Evolutionary conservation across 371 early-diverging fungal species (phyloP).

Genomic region (Basidiobolus heterosporus): DNA sequence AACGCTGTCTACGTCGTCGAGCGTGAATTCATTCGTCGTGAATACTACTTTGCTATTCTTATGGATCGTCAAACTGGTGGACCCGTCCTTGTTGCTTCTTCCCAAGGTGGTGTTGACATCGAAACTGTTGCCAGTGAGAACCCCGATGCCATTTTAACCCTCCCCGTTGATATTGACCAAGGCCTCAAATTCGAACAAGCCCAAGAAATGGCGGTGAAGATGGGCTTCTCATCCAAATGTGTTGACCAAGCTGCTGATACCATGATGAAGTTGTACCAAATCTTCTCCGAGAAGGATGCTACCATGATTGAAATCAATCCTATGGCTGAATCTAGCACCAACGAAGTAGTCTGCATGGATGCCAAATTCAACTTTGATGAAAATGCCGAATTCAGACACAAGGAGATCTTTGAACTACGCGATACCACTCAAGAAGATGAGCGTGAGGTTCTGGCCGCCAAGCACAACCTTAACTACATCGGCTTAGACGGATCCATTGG

Average conservation of each 20-base stretch:
- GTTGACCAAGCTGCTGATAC: constrained; percentile 63
- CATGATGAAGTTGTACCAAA: constrained; percentile 80
- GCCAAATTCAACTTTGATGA: constrained; percentile 95
- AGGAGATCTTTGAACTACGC: constrained; percentile 71
- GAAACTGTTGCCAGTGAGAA: constrained; percentile 85
- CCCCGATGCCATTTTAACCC: constrained; percentile 82
- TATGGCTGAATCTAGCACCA: constrained; percentile 57
- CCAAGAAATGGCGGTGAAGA: constrained; percentile 46
- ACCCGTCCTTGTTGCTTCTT: constrained; percentile 86
- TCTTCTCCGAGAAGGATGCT: constrained; percentile 91
- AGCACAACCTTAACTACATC: constrained; percentile 96
- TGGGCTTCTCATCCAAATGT: constrained; percentile 72
- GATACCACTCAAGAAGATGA: constrained; percentile 92
- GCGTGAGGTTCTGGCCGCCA: constrained; percentile 91
- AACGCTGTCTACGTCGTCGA: constrained; percentile 87
- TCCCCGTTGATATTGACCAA: constrained; percentile 58
- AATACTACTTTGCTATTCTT: constrained; percentile 96
- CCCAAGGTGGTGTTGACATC: constrained; percentile 95
- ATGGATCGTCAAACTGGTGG: constrained; percentile 91
- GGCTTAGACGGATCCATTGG: constrained; percentile 83
- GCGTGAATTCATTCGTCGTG: constrained; percentile 84
- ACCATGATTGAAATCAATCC: constrained; percentile 97
- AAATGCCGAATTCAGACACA: constrained; percentile 94
- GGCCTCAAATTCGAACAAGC: constrained; percentile 47
- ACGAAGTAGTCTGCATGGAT: constrained; percentile 65